phyloP scores from a whole-genome alignment of 495 filamentous ascomycete genomes.

The Staphylotrichum longicolle region DNA sequence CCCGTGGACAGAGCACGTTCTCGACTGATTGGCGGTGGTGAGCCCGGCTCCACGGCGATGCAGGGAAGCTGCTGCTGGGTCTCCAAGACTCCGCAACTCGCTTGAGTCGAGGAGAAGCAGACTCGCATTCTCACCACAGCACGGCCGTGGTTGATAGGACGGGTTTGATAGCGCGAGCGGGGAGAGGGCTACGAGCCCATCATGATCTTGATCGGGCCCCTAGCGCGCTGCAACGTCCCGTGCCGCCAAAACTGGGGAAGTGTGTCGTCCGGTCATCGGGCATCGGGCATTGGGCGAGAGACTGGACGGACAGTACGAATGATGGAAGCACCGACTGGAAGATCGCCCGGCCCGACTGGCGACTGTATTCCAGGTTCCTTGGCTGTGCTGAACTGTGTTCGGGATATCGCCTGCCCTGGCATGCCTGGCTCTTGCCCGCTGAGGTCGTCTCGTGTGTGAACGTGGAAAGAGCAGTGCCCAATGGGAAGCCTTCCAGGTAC shows the following conservation, averaged over 20 bases:
- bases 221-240: slow-evolving; percentile 18
- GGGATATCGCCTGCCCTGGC: too few species aligned
- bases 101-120: neutral
- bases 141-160: neutral
- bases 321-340: neutral
- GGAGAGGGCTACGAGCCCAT: neutral
- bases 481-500: slow-evolving; percentile 16
- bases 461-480: slow-evolving; percentile 8
- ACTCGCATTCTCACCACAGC: neutral
- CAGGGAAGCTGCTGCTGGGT: slow-evolving; percentile 14
- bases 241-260: slow-evolving; percentile 5
- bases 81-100: slow-evolving; percentile 10
- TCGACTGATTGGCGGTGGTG: slow-evolving; percentile 35
- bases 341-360: slow-evolving; percentile 5
- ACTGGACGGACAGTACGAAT: too few species aligned
- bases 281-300: neutral
- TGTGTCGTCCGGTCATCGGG: neutral
- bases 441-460: too few species aligned
- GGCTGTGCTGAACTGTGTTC: too few species aligned
- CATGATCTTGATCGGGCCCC: slow-evolving; percentile 6
- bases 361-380: neutral
- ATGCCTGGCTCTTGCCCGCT: neutral
- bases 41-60: slow-evolving; percentile 22
- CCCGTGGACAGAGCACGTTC: slow-evolving; percentile 36
- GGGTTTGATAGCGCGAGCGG: too few species aligned